These are phyloP conservation scores for Cylindrodendrum hubeiense DNA, from an alignment of 2,329 filamentous ascomycete species.

Conservation along the genomic window DNA sequence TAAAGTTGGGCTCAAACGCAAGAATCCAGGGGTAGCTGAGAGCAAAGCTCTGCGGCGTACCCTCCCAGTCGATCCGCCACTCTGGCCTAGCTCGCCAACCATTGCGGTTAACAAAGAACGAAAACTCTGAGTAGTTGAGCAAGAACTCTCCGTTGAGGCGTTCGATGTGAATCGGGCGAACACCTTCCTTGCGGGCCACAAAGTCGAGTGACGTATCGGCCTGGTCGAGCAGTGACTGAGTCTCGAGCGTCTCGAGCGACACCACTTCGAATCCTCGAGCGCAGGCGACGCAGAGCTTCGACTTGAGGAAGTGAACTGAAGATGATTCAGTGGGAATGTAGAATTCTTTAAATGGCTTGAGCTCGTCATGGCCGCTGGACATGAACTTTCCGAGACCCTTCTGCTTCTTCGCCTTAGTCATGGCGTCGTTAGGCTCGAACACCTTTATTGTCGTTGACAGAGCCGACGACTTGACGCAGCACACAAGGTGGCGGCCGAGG, in stretches of 20 bases:
- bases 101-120: conserved; percentile 99
- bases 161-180: conserved; percentile 97
- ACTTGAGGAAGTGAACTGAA: conserved; percentile 96
- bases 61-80: conserved; percentile 98
- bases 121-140: conserved; percentile 98
- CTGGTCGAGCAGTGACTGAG: conserved; percentile 95
- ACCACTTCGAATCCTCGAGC: conserved; percentile 97
- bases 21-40: conserved; percentile 97
- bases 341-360: conserved; percentile 98
- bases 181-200: conserved; percentile 91
- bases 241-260: conserved; percentile 96
- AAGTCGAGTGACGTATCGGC: conserved; percentile 98
- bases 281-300: conserved; percentile 96
- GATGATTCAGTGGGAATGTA: conserved; percentile 99
- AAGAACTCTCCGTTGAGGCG: conserved; percentile 97
- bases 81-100: conserved; percentile 96
- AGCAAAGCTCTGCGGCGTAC: conserved; percentile 90
- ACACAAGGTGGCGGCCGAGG: conserved; percentile 92
- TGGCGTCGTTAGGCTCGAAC: conserved; percentile 96
- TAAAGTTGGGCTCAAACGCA: conserved; percentile 97
- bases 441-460: conserved; percentile 98
- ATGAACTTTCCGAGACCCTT: conserved; percentile 97
- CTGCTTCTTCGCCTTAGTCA: conserved; percentile 94
- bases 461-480: conserved; percentile 94
- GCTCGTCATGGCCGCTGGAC: conserved; percentile 89